These are phyloP conservation scores for Lipomyces kockii DNA, from an alignment of 805 yeast species.

Conservation along the genomic window DNA sequence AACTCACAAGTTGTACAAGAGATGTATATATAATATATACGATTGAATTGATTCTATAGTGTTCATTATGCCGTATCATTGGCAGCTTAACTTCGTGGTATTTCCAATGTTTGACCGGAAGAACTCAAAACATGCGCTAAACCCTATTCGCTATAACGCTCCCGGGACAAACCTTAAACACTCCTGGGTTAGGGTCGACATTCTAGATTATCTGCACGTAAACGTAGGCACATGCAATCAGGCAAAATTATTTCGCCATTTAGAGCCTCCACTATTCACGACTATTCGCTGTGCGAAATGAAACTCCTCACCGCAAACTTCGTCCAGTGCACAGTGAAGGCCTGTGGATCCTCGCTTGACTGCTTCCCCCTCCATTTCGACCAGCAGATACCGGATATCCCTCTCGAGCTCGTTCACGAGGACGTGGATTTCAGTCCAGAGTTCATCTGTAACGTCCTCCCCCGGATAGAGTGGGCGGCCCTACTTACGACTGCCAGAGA, in stretches of 20 bases:
- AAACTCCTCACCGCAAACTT: slow-evolving; percentile 95
- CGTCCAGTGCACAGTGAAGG: slow-evolving; percentile 87
- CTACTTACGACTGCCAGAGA: slow-evolving; percentile 76
- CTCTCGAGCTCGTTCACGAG: slow-evolving; percentile 71
- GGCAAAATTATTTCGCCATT: neutral
- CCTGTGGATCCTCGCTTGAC: slow-evolving; percentile 72
- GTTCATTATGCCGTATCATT: too few species aligned
- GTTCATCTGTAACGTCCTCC: slow-evolving; percentile 74
- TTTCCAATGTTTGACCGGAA: too few species aligned
- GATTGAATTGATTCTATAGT: too few species aligned
- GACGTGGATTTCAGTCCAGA: slow-evolving; percentile 82
- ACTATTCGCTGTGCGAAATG: slow-evolving; percentile 52
- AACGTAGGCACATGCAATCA: too few species aligned
- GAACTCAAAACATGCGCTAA: too few species aligned
- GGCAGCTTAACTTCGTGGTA: too few species aligned
- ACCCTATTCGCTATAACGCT: too few species aligned
- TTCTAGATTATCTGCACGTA: too few species aligned
- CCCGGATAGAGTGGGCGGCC: slow-evolving; percentile 88
- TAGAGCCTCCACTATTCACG: neutral
- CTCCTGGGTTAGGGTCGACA: too few species aligned
- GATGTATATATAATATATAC: too few species aligned
- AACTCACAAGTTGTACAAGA: too few species aligned
- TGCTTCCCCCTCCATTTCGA: slow-evolving; percentile 82
- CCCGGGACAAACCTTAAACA: too few species aligned
- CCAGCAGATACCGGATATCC: slow-evolving; percentile 41